A percentile compares a stretch with the other conserved stretches of the same genome.
These are phyloP conservation scores for Ambrosia artemisiifolia DNA, from an alignment of 129 eudicot genomes.

Conservation along the genomic window DNA sequence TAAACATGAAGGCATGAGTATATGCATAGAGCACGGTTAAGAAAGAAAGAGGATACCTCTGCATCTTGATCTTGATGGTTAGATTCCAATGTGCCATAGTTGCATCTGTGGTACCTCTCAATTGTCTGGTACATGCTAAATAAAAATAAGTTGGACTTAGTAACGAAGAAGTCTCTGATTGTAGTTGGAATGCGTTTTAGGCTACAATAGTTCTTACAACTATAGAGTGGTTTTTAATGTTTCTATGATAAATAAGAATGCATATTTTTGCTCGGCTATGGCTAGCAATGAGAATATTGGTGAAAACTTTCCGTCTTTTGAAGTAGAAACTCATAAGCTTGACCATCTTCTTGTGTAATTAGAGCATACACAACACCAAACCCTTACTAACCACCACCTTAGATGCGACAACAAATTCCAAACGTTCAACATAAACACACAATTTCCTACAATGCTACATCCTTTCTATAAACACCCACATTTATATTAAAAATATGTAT, in stretches of 20 bases:
- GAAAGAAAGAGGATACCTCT: conserved; percentile 29
- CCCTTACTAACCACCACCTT: no score
- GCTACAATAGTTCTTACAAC: neutral
- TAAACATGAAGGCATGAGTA: neutral
- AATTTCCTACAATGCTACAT: no score
- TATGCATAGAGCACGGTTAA: neutral
- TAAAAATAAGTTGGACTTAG: neutral
- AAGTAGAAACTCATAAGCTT: neutral
- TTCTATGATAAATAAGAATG: neutral
- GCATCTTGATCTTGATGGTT: conserved; percentile 31
- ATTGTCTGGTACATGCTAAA: conserved; percentile 47
- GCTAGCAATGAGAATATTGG: neutral
- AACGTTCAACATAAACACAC: no score
- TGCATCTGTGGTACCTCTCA: conserved; percentile 53
- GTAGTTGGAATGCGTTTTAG: neutral
- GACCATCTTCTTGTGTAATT: neutral
- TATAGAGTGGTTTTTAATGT: no score
- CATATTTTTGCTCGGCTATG: neutral
- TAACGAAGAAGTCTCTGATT: conserved; percentile 6
- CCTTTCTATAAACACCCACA: no score
- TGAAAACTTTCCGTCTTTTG: neutral
- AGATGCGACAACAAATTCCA: no score
- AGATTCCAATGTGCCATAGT: conserved; percentile 39
- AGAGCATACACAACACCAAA: no score
- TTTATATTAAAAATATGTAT: no score